Evolutionary conservation across 345 rosid genomes (phyloP).

Genomic region (Garcia nutans): DNA sequence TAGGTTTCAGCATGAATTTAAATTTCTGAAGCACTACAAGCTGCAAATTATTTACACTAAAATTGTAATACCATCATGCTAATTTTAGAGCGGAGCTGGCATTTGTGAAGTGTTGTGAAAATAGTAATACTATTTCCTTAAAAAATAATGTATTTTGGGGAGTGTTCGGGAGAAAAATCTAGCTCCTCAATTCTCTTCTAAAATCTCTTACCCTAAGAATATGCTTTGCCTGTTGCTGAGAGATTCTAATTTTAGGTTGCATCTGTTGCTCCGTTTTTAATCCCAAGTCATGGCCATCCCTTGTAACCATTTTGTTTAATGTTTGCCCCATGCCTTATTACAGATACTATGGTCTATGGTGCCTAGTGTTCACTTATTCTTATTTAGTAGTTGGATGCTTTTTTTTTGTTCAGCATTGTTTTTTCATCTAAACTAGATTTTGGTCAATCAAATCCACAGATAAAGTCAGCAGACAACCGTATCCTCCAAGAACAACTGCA

Average conservation of each 20-base stretch:
- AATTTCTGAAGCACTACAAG: neutral
- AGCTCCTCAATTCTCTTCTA: neutral
- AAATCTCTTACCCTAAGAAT: neutral
- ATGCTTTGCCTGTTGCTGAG: neutral
- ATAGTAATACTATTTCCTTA: neutral
- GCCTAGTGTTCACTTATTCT: neutral
- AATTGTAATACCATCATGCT: neutral
- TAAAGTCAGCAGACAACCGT: slow-evolving; percentile 95
- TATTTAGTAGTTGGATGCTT: neutral
- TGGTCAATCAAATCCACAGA: slow-evolving; percentile 46
- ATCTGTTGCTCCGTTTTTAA: neutral
- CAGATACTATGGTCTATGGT: neutral
- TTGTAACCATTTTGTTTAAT: neutral
- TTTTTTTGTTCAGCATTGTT: neutral
- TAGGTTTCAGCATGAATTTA: slow-evolving; percentile 8
- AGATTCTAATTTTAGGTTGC: neutral
- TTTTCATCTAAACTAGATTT: slow-evolving; percentile 22
- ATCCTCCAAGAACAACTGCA: slow-evolving; percentile 96
- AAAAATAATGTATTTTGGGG: neutral
- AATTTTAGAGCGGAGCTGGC: neutral
- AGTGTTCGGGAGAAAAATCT: neutral
- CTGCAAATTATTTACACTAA: neutral
- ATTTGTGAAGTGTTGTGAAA: neutral
- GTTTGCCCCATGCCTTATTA: neutral
- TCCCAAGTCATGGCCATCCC: neutral